Evolutionary conservation across 1,284 basidiomycete species (phyloP), one percentile per base, ranked within the genome.

Genomic region (Cryptococcus sp.): DNA sequence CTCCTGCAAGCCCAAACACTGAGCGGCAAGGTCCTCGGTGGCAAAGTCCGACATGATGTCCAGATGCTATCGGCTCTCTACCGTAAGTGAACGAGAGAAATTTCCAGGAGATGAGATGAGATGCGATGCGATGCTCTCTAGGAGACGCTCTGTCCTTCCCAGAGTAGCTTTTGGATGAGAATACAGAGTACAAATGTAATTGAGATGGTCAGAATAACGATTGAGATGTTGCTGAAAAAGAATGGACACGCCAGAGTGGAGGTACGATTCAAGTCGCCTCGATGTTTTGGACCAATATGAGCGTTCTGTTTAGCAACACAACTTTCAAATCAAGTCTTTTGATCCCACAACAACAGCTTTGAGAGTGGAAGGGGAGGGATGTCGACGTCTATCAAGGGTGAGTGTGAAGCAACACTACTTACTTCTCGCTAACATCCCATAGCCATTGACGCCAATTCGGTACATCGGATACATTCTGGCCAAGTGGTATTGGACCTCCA

Each of bases 401-500:
- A 38, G 54, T 37, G 23, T 37, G 38, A 19, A 7, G 3, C 8
- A n/a, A 20, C 29, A 37, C 17, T n/a, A 40, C 15, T 25, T 22
- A 10, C 11, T 15, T 23, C 19, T 20, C 3, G 22, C 40, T 52
- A 40, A 43, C n/a, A 40, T n/a, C 26, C 5, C 37, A 17, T 52
- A 79, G 83, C 87, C 10, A 92, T 97, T 62, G 91, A 95, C 68
- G 78, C 78, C 3, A 77, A 82, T 2, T 90, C 92, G 8, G 82
- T 93, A 10, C 93, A 95, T 74, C 83, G 85, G 53, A 88, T 98
- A 57, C 91, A 93, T 0, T 93, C 92, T 5, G 93, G 92, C 0
- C 96, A 99, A 74, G 95, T 99, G 34, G 89, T 99, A 0, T 83
- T 95, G 29, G 93, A 98, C 74, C 83, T 99, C 1, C 93, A 93